Evolutionary conservation across 257 asterid species (phyloP), one percentile per base, ranked within the genome.

Genomic region (Coffea eugenioides): DNA sequence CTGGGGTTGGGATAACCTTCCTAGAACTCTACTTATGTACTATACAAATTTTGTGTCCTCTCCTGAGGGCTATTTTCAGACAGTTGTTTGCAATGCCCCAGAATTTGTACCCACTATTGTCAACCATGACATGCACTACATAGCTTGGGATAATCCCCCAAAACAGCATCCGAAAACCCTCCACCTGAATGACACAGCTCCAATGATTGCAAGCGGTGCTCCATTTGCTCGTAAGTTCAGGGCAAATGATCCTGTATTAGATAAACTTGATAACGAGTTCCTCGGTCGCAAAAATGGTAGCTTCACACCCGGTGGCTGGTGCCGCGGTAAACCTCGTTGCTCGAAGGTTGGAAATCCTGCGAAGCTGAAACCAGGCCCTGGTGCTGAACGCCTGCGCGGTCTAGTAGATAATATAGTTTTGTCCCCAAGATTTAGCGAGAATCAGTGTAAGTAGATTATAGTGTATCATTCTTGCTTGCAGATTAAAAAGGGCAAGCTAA

Each of bases 1-100:
- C 73, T 90, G 95, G 98, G 99, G 98, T 67, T 96, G 97, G 95
- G 99, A 96, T 71, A 96, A 94, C 85, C 97, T 96, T 59, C 99
- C 99, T 2, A 85, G 99, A 83, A 92, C 91, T 66, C 90, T 96
- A 6, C 97, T 96, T 77, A 96, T 96, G 99, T 96, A 96, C 81
- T 94, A 96, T 88, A 27, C 99, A 3, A 96, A 96, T 83, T 96
- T 96, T 10, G 91, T 94, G 4, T 96, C 99, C 71, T 89, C 99
- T 46, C 97, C 98, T 0, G 99, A 96, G 85, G 97, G 97, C 77
- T 96, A 96, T 81, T 96, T 96, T 81, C 99, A 96, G 83, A 96
- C 99, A 0, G 95, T 96, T 4, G 79, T 86, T 72, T 96, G 99
- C 91, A 96, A 96, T n/a, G 85, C 90, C n/a, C 99, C 97, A 0